Evolutionary conservation across 805 yeast species (phyloP).

Genomic region (Candida cerambycidarum): DNA sequence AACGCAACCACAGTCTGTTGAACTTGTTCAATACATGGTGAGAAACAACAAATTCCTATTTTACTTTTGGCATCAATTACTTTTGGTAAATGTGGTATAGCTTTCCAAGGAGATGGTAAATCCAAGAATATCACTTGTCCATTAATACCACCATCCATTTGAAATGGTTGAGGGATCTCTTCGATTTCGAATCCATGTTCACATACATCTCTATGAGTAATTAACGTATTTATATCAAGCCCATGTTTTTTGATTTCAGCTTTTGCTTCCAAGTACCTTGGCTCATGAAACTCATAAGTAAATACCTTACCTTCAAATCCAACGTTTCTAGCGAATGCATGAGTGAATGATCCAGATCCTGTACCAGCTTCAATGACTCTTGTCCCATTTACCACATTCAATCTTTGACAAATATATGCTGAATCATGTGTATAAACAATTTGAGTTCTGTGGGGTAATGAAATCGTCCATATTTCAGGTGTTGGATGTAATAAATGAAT

Average conservation of each 20-base stretch:
- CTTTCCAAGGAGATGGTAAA: conserved; percentile 96
- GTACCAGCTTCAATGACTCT: conserved; percentile 96
- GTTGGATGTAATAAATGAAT: conserved; percentile 87
- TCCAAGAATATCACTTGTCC: conserved; percentile 85
- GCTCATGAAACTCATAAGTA: conserved; percentile 90
- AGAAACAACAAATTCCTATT: conserved; percentile 86
- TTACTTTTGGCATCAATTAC: conserved; percentile 55
- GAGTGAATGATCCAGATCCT: conserved; percentile 95
- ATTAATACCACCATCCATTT: conserved; percentile 31
- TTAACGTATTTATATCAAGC: conserved; percentile 52
- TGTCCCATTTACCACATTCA: conserved; percentile 71
- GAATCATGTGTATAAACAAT: conserved; percentile 97
- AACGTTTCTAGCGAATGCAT: conserved; percentile 82
- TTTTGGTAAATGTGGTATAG: conserved; percentile 68
- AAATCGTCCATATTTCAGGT: conserved; percentile 94
- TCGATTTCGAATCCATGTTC: conserved; percentile 69
- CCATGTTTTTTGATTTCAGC: conserved; percentile 76
- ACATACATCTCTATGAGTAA: conserved; percentile 93
- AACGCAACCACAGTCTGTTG: conserved; percentile 78
- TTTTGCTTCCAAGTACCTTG: conserved; percentile 75
- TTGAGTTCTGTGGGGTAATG: conserved; percentile 96
- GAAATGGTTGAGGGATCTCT: conserved; percentile 29
- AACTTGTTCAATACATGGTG: conserved; percentile 98
- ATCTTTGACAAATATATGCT: conserved; percentile 80
- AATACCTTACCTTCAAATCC: conserved; percentile 60